Base-by-base conservation (phyloP, 2,329 filamentous ascomycete species). In the Pseudocercospora pini-densiflorae region DNA sequence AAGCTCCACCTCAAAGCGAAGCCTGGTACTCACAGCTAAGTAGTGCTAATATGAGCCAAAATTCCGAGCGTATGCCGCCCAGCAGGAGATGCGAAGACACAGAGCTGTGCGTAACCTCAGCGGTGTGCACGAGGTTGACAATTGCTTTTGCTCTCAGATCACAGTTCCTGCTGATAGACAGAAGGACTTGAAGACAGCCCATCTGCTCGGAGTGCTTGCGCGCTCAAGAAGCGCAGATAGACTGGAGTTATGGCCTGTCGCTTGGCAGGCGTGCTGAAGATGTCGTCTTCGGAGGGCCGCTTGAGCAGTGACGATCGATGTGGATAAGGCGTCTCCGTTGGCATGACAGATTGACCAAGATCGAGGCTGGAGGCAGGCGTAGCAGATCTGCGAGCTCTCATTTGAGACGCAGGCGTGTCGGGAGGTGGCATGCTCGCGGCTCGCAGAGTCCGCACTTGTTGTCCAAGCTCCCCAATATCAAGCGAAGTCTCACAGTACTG, bases 121-220 rank as follows among this genome's bases (percentile, higher is more conserved):
- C 31, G 16, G 4, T n/a, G 36, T 8, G 40, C 16, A 1, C 16
- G 16, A 43, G n/a, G 4, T 43, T 43, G 40, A 43, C n/a, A 43
- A 16, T 14, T 19, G n/a, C 16, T 8, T 43, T 36, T 16, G 23
- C 7, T 9, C 3, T 14, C 16, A 1, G 14, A 55, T 31, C 27
- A 27, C 27, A n/a, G 23, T 27, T 14, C 23, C 27, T 24, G 16
- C 24, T 55, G 33, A n/a, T 16, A 36, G 8, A 54, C 36, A 9
- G 57, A 57, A 12, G 73, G 72, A 62, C 72, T 75, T n/a, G 71
- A 72, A 33, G 67, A 53, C 21, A 71, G 51, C 3, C 72, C 72
- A 54, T 70, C 69, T 4, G 67, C 73, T 40, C 72, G 65, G 19
- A 75, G 66, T 3, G 69, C 69, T 29, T 71, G 72, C 12, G 72